Conservation (phyloP, 1,284 basidiomycete species). For the Polyporus tsugae region DNA sequence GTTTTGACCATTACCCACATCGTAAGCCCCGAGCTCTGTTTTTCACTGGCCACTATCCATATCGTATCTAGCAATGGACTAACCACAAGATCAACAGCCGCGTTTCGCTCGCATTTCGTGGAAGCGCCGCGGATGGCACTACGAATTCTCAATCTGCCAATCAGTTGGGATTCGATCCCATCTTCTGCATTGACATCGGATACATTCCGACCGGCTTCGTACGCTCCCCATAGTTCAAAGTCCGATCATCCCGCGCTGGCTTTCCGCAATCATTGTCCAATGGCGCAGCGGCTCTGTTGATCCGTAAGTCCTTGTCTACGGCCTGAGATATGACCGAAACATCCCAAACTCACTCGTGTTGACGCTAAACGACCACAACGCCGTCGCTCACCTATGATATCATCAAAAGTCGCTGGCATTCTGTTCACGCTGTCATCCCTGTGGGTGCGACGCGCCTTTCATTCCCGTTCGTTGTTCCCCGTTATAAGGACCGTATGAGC, state of each 20-base stretch:
- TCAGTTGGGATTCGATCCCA: not conserved
- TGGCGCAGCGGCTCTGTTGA: not conserved
- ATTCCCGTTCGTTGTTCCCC: not conserved
- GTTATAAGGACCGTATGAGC: not conserved
- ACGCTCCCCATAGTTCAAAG: not conserved
- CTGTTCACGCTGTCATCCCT: not conserved
- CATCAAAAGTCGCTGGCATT: not conserved
- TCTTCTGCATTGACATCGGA: not conserved
- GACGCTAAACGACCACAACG: not conserved
- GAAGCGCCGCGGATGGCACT: not conserved
- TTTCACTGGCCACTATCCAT: not conserved
- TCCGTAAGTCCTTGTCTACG: not conserved
- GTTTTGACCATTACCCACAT: not conserved
- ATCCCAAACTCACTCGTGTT: not conserved
- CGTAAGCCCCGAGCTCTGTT: not conserved
- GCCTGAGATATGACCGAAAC: no score
- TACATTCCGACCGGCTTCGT: not conserved
- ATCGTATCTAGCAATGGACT: not conserved
- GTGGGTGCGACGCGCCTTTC: not conserved
- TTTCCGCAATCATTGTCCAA: not conserved
- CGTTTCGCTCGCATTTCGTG: not conserved
- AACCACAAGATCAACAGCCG: not conserved
- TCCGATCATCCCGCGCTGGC: not conserved
- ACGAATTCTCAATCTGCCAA: not conserved
- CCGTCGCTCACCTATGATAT: not conserved